Conservation (phyloP, 2,329 filamentous ascomycete genomes). For the Aquanectria penicillioides region DNA sequence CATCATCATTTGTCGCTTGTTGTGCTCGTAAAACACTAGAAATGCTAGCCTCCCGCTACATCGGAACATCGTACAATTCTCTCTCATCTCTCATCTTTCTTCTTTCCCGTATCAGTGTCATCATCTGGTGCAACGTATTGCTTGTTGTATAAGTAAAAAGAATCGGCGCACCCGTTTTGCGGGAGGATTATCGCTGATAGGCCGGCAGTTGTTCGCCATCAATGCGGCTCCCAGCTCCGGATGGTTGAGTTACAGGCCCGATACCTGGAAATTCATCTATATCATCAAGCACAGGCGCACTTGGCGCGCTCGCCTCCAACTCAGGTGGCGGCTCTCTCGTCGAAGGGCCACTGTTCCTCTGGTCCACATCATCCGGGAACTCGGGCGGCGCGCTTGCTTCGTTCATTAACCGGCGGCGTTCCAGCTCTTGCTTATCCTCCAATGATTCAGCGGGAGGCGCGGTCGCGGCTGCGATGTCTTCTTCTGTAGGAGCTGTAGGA, state of each 20-base stretch:
- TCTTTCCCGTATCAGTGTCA: too few species aligned
- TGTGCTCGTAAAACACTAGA: conserved; percentile 30
- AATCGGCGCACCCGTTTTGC: not conserved
- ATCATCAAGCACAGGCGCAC: conserved; percentile 66
- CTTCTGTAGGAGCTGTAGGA: conserved; percentile 58
- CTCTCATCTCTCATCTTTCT: conserved; percentile 20
- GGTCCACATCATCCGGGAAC: conserved; percentile 63
- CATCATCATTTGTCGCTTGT: conserved; percentile 26
- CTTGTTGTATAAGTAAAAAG: not conserved
- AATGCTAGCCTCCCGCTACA: conserved; percentile 15
- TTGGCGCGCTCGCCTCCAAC: conserved; percentile 54
- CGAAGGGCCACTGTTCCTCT: conserved; percentile 44
- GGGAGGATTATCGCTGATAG: conserved; percentile 51
- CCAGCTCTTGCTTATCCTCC: conserved; percentile 85
- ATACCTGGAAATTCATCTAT: conserved; percentile 59
- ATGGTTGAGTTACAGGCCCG: conserved; percentile 39
- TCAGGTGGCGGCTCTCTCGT: conserved; percentile 43
- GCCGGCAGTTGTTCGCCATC: conserved; percentile 51
- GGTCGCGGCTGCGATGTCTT: conserved; percentile 49
- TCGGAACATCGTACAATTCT: conserved; percentile 23
- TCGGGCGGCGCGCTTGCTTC: conserved; percentile 72
- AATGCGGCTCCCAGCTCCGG: conserved; percentile 22
- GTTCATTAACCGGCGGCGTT: conserved; percentile 70
- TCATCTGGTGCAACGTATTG: conserved; percentile 22
- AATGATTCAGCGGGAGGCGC: conserved; percentile 43